These are phyloP conservation scores for Ceratobasidium theobromae DNA, from an alignment of 1,284 basidiomycete genomes.

Conservation along the genomic window DNA sequence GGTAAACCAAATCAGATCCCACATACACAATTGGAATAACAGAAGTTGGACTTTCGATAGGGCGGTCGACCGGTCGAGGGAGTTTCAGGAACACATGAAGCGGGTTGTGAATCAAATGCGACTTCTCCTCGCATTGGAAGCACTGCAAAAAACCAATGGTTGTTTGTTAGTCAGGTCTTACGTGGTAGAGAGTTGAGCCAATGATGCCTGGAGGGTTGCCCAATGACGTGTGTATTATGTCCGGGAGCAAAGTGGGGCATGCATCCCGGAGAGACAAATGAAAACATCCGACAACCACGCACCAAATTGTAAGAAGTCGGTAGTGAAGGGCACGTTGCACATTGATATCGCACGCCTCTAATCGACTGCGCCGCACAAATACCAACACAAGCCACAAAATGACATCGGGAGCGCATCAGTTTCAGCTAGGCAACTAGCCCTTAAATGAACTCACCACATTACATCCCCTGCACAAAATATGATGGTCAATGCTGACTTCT, in stretches of 20 bases:
- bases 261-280: no score
- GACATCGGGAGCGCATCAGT: background rate
- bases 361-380: slow-evolving; percentile 52
- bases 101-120: slow-evolving; percentile 77
- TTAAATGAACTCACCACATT: slow-evolving; percentile 26
- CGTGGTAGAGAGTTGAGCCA: background rate
- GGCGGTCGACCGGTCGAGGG: slow-evolving; percentile 68
- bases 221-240: background rate
- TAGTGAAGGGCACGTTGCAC: slow-evolving; percentile 69
- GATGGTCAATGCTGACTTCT: slow-evolving; percentile 49
- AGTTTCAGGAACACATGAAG: slow-evolving; percentile 86
- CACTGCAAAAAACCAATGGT: slow-evolving; percentile 56
- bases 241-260: no score
- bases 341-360: slow-evolving; percentile 71
- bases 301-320: slow-evolving; percentile 66
- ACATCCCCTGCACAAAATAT: slow-evolving; percentile 61
- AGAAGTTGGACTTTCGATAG: slow-evolving; percentile 60
- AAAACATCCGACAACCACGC: slow-evolving; percentile 36
- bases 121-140: slow-evolving; percentile 70
- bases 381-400: background rate
- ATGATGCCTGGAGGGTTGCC: background rate
- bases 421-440: background rate
- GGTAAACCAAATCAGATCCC: background rate
- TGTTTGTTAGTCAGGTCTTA: background rate
- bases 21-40: slow-evolving; percentile 71